Evolutionary conservation across 306 rosid genomes (phyloP), one percentile per base, ranked within the genome.

Genomic region (Benincasa hispida): DNA sequence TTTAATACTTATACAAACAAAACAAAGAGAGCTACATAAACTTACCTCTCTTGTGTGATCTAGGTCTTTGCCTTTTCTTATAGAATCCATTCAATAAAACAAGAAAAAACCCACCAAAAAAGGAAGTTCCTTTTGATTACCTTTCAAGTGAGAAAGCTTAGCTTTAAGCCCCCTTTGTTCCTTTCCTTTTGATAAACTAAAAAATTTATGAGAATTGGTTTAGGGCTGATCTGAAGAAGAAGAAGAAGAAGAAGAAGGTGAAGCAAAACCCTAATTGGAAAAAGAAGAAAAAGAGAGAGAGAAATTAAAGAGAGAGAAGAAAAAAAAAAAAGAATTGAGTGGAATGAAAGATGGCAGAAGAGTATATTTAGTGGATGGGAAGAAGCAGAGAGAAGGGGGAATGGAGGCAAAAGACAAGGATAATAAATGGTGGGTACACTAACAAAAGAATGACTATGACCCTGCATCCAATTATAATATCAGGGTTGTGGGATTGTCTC

Each of bases 341-440:
- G 85, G 63, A 70, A 81, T 45, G 55, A 77, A 84, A 56, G 81
- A 76, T 76, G n/a, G 55, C 82, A 78, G 80, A 86, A 79, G 70
- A 83, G 78, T 81, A 84, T 82, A 75, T 83, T 78, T 90, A 82
- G 98, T 93, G 97, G 92, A 90, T 86, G 92, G 90, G 95, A 87
- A 85, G 92, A 88, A 85, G 86, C 84, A 87, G 85, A 87, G 88
- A 89, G 91, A 85, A 27, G 74, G 41, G 74, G 21, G 55, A 68
- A 68, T 68, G 55, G 74, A 70, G 83, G 92, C 90, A 90, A 91
- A 89, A 91, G 93, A 94, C 95, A 94, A 87, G 87, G 95, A 82
- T 86, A 85, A 91, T 90, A 90, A 93, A 93, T 87, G 94, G 83
- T 84, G 88, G 91, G 87, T 83, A 90, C 91, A 89, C 91, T 91